Base-by-base conservation (phyloP, 257 asterid species). In the Eustoma russellianum region DNA sequence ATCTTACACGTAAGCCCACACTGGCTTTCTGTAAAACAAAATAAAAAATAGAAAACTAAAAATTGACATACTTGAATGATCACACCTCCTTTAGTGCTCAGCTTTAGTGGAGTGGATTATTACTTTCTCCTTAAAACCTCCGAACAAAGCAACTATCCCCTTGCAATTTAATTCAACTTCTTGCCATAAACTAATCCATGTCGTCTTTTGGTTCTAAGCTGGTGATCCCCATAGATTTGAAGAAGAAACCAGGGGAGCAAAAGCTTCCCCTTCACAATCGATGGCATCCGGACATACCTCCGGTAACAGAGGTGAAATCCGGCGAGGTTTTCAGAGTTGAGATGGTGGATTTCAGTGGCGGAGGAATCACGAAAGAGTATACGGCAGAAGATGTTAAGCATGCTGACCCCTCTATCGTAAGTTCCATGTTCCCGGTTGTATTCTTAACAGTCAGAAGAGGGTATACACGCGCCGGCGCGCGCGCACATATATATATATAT, bases 281-380 rank as follows among this genome's bases (percentile, higher is more conserved):
- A 53, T 89, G 97, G 95, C 95, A 81, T 66, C 95, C 88, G 19
- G 88, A 71, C 41, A 79, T 89, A 49, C 93, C 90, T 11, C 82
- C 86, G 16, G 95, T 83, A 46, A 83, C 82, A 7, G 82, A 86
- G 72, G 91, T 86, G 9, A 53, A 6, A 55, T 38, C 65, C 40
- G 88, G 88, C 0, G 83, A 89, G 52, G 49, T 83, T 52, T 89
- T 86, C 68, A 58, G 91, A 75, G 85, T 89, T 16, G 95, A 89
- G 88, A 83, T 86, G 97, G 73, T 83, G 49, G 97, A 86, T 71
- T 86, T 60, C 70, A 81, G 77, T 49, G 95, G 93, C 6, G 97
- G 95, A 5, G 79, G 82, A 8, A 77, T 86, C 41, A 78, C 94
- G 0, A 70, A 76, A 46, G 79, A 83, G 9, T 66, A 73, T 33